These are phyloP conservation scores for Cordyceps militaris DNA, from an alignment of 2,329 filamentous ascomycete species.

Conservation along the genomic window DNA sequence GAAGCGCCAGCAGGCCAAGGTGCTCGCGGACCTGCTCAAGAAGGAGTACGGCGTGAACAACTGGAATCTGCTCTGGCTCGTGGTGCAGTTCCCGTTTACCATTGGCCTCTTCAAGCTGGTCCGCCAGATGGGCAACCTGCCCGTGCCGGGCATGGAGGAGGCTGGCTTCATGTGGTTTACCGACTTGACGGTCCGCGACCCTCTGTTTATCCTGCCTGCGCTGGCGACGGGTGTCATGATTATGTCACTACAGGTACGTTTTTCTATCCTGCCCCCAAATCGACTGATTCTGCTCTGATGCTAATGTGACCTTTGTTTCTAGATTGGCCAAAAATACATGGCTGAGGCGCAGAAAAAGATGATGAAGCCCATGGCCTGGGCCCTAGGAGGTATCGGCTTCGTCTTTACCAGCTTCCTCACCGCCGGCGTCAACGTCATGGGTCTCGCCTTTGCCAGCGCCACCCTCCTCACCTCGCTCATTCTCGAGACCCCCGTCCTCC, in stretches of 20 bases:
- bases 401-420: conserved; percentile 40
- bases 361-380: conserved; percentile 35
- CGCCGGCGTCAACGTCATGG: conserved; percentile 43
- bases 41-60: conserved; percentile 30
- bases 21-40: conserved; percentile 29
- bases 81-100: conserved; percentile 56
- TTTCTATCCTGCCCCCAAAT: neutral
- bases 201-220: conserved; percentile 67
- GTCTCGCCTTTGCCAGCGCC: conserved; percentile 33
- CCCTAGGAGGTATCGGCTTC: conserved; percentile 38
- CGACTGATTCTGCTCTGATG: neutral
- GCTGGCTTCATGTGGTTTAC: conserved; percentile 72
- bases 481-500: conserved; percentile 32
- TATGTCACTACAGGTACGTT: conserved; percentile 44
- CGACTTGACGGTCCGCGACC: conserved; percentile 71
- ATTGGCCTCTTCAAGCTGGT: conserved; percentile 76
- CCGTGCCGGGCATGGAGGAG: conserved; percentile 69
- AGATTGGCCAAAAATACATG: conserved; percentile 29
- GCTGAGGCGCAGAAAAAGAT: conserved; percentile 26
- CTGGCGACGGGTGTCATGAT: conserved; percentile 50
- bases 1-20: conserved; percentile 25
- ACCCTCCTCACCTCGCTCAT: conserved; percentile 30
- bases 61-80: conserved; percentile 30
- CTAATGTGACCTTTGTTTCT: neutral
- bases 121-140: conserved; percentile 65